Percentiles rank a stretch among this genome's conserved stretches.
Conservation (phyloP, 805 yeast species). For the Zygosaccharomyces rouxii region DNA sequence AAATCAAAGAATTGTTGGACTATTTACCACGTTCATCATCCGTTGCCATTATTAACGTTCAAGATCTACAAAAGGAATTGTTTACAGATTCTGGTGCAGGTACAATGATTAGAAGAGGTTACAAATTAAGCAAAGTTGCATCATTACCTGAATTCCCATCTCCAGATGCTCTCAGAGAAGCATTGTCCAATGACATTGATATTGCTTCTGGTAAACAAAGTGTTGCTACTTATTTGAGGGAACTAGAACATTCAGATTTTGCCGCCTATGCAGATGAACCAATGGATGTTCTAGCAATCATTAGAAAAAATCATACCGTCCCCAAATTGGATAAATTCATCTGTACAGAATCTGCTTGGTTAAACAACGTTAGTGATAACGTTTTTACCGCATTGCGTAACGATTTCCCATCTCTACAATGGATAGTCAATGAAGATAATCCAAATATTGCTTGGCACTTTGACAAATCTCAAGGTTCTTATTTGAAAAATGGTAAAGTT, state of each 20-base stretch:
- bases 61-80: conserved; percentile 92
- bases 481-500: conserved; percentile 80
- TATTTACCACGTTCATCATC: conserved; percentile 95
- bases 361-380: conserved; percentile 93
- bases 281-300: conserved; percentile 87
- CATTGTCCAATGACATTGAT: conserved; percentile 71
- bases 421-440: conserved; percentile 90
- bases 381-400: conserved; percentile 77
- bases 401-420: conserved; percentile 69
- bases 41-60: conserved; percentile 93
- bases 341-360: conserved; percentile 90
- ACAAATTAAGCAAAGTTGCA: conserved; percentile 71
- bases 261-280: conserved; percentile 94
- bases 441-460: conserved; percentile 90
- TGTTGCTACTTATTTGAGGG: conserved; percentile 76
- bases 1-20: conserved; percentile 89
- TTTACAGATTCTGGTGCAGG: conserved; percentile 99
- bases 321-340: conserved; percentile 81
- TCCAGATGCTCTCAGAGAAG: conserved; percentile 72
- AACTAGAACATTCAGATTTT: conserved; percentile 57
- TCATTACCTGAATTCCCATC: conserved; percentile 63
- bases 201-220: conserved; percentile 64
- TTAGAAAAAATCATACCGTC: conserved; percentile 49
- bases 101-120: conserved; percentile 95
- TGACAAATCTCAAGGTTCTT: conserved; percentile 90